Base-by-base conservation (phyloP, 306 rosid species). In the Inga oerstediana region DNA sequence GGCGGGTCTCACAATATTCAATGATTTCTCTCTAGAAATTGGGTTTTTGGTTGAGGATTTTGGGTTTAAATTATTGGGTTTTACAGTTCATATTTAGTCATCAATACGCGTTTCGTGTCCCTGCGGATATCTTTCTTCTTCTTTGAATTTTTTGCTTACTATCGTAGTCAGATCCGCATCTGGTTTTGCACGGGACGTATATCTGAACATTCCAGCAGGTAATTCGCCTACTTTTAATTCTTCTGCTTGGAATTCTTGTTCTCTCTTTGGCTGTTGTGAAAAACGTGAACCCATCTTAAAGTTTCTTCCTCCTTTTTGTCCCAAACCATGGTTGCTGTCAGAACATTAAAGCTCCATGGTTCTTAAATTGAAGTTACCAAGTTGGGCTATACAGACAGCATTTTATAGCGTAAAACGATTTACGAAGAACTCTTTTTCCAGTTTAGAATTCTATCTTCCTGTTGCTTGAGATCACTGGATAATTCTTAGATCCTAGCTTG, bases 71-170 rank as follows among this genome's bases (percentile, higher is more conserved):
- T 88, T 86, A 84, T 19, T 83, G 86, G 79, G 90, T 85, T 85
- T 91, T 88, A 90, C 95, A 89, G 97, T 91, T 93, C 94, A 94
- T 92, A 72, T 83, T 83, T 88, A n/a, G 84, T 91, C 98, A 88
- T 89, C 86, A 83, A 86, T 68, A 88, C 97, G 94, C 94, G 94
- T 95, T 95, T 83, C 83, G 72, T 89, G 65, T 85, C 80, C 81
- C 76, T 79, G 71, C 83, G 92, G 90, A 88, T 76, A 80, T 76
- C 30, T 82, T 82, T 7, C 20, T 56, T 20, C 83, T 59, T 58
- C 79, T 83, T 11, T 86, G 87, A 81, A 51, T 79, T 79, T 79
- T 83, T 88, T 89, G 87, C 86, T 89, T 90, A 44, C 59, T 71
- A 84, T 89, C 81, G 81, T 88, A 82, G 84, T 86, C 91, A 84